Evolutionary conservation across 108 stramenopile genomes (phyloP), one percentile per base, ranked within the genome.

Genomic region (Nitzschia inconspicua): DNA sequence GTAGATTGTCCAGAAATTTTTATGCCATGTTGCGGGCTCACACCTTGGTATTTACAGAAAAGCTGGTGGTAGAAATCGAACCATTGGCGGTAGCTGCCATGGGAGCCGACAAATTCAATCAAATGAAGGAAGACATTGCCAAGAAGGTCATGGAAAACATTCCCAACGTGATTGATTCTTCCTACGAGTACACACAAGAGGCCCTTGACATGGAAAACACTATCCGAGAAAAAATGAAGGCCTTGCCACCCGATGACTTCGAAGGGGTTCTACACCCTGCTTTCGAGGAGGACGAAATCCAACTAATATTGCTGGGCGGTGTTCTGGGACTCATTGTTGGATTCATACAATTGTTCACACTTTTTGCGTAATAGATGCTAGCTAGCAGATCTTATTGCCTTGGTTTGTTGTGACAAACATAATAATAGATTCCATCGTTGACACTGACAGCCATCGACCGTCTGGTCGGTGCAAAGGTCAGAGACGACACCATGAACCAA

Each of bases 201-300:
- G 84, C 94, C n/a, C 62, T 98, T 53, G 88, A 89, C 46, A 87
- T 98, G 82, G 89, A 95, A 46, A 56, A 73, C 14, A 94, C 87
- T 1, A 85, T 98, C 25, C 52, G 85, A 20, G 63, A 69, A 24
- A 86, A 91, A 56, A 91, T 96, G 91, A 36, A 74, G 26, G 71
- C 65, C 27, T 55, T 98, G 50, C 69, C 90, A 19, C 63, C 93
- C 14, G 63, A 66, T 11, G 88, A 93, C 19, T 98, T 98, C 72
- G 97, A 98, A 60, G 90, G 96, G 53, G 85, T 90, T 26, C 58
- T 83, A 20, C 97, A 98, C 61, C 97, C 97, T 1, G 93, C 95
- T 0, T 98, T 98, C 63, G 88, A 98, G 73, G 96, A 98, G 61
- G 97, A 98, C 61, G 97, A 98, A 76, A 78, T 90, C 25, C 94